A percentile compares a stretch with the other conserved stretches of the same genome.
These are phyloP conservation scores for Peziza echinospora DNA, from an alignment of 495 filamentous ascomycete genomes.

Conservation along the genomic window DNA sequence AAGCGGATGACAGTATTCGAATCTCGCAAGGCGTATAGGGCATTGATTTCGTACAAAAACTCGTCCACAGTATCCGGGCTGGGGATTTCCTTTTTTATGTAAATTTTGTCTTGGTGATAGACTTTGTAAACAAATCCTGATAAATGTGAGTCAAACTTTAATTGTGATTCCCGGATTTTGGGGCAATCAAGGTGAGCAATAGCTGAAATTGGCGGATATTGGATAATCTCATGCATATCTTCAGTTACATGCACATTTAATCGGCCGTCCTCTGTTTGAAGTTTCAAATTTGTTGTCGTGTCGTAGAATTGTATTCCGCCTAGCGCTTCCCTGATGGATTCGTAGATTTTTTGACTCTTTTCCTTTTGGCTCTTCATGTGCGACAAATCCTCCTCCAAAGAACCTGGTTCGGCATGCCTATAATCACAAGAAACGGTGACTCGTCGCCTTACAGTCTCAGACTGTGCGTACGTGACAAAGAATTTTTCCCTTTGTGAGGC, in stretches of 20 bases:
- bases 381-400: conserved; percentile 65
- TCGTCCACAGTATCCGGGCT: conserved; percentile 92
- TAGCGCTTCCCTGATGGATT: conserved; percentile 81
- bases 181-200: conserved; percentile 53
- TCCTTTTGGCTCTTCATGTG: conserved; percentile 67
- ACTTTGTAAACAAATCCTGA: conserved; percentile 98
- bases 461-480: conserved; percentile 74
- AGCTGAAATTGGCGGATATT: conserved; percentile 54
- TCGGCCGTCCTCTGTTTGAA: conserved; percentile 72
- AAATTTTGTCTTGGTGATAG: conserved; percentile 37
- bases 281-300: conserved; percentile 86
- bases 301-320: conserved; percentile 84
- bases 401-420: conserved; percentile 54
- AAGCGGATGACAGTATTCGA: conserved; percentile 68
- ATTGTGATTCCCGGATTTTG: conserved; percentile 43
- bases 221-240: conserved; percentile 86
- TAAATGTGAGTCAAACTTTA: conserved; percentile 76
- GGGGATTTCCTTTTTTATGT: conserved; percentile 97
- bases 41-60: conserved; percentile 95
- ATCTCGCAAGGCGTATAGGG: conserved; percentile 52
- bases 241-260: conserved; percentile 97
- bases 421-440: conserved; percentile 93
- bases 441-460: conserved; percentile 55
- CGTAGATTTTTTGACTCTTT: conserved; percentile 87
- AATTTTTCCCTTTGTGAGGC: conserved; percentile 91